Evolutionary conservation across 2,329 filamentous ascomycete species (phyloP).

Genomic region (Cladophialophora psammophila): DNA sequence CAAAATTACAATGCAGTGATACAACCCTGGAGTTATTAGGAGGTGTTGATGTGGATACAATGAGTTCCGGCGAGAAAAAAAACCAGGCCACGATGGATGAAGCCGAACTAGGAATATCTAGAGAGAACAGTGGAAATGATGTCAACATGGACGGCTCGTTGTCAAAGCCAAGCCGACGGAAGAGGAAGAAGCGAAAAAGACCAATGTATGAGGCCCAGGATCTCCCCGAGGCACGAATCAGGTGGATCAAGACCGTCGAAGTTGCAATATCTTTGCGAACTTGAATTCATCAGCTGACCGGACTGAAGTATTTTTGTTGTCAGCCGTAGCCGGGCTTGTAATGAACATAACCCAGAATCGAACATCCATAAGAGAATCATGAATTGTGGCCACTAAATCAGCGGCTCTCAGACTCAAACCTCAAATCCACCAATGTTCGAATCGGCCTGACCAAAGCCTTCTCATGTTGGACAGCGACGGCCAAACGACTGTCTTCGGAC

Average conservation of each 20-base stretch:
- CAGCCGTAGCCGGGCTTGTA: not conserved
- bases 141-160: slow-evolving; percentile 30
- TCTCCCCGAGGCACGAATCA: slow-evolving; percentile 53
- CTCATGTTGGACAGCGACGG: not conserved
- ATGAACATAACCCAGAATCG: not conserved
- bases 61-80: slow-evolving; percentile 18
- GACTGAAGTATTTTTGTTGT: not conserved
- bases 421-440: not conserved
- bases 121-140: slow-evolving; percentile 13
- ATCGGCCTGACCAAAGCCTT: not conserved
- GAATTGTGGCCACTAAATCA: not conserved
- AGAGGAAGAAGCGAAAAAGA: slow-evolving; percentile 40
- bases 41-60: slow-evolving; percentile 16
- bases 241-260: slow-evolving; percentile 58
- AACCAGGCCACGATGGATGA: not conserved
- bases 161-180: slow-evolving; percentile 41
- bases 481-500: not conserved
- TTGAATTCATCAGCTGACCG: slow-evolving; percentile 16
- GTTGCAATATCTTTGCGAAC: slow-evolving; percentile 51
- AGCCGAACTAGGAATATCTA: not conserved
- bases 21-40: slow-evolving; percentile 38
- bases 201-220: slow-evolving; percentile 45
- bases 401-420: not conserved
- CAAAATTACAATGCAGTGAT: slow-evolving; percentile 34
- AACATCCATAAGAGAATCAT: not conserved